Conservation (phyloP, 768 basidiomycete species). For the Clitopilus hobsonii region DNA sequence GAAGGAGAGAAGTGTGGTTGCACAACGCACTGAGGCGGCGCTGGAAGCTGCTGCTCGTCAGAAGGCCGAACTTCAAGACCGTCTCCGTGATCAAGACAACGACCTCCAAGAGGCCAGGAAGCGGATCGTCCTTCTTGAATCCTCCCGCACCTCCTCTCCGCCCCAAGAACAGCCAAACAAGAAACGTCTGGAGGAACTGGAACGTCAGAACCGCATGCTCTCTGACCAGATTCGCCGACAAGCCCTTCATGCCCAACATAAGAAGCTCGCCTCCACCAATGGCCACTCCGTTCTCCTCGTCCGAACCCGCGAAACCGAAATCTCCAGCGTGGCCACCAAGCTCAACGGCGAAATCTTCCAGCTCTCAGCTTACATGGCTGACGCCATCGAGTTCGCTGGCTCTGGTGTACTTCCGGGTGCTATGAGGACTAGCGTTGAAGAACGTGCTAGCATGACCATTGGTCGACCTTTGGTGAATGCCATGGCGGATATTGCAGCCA, state of each 20-base stretch:
- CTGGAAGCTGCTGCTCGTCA: not conserved
- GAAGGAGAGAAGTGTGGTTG: not conserved
- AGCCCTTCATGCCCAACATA: not conserved
- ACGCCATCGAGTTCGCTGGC: conserved; percentile 24
- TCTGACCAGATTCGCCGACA: not conserved
- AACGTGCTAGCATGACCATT: conserved; percentile 25
- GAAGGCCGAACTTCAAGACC: not conserved
- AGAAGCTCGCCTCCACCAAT: not conserved
- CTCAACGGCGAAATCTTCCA: conserved; percentile 38
- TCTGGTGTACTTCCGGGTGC: conserved; percentile 9
- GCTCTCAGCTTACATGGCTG: conserved; percentile 33
- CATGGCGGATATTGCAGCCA: conserved; percentile 20
- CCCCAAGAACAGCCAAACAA: not conserved
- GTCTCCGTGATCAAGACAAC: not conserved
- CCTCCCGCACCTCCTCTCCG: not conserved
- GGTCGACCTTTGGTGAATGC: conserved; percentile 26
- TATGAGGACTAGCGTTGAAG: conserved; percentile 6
- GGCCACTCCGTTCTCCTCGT: not conserved
- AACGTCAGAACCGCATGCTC: not conserved
- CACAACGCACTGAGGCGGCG: not conserved
- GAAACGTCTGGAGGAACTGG: not conserved
- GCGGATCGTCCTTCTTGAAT: not conserved
- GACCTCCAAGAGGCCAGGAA: not conserved
- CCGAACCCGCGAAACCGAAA: not conserved
- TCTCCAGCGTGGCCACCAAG: not conserved